Conservation (phyloP, 2,329 filamentous ascomycete genomes). For the Claviceps purpurea region DNA sequence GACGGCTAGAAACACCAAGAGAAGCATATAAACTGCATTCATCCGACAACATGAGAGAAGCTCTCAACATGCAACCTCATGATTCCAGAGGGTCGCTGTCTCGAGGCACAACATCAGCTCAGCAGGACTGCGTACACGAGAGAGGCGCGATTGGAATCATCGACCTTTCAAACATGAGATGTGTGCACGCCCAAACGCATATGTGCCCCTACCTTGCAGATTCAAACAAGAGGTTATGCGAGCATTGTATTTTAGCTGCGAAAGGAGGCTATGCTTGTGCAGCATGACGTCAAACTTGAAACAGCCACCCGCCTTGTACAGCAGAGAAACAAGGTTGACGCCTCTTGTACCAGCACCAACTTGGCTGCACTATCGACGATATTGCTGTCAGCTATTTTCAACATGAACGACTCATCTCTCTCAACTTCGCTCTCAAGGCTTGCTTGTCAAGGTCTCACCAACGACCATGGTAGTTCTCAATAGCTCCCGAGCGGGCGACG, state of each 20-base stretch:
- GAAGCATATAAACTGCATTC: background rate
- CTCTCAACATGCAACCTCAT: background rate
- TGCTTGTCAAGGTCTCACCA: background rate
- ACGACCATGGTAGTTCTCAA: no score
- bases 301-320: background rate
- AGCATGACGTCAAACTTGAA: background rate
- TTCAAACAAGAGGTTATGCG: constrained; percentile 15
- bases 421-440: no score
- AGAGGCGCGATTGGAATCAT: constrained; percentile 5
- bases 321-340: background rate
- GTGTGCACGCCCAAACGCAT: constrained; percentile 15
- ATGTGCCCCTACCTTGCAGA: constrained; percentile 16
- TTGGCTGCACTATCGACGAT: no score
- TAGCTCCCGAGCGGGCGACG: background rate
- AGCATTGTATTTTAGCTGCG: constrained; percentile 12
- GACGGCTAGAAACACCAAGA: background rate
- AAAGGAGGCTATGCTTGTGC: constrained; percentile 15
- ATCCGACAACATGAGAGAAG: constrained; percentile 1
- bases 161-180: constrained; percentile 15
- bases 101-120: background rate
- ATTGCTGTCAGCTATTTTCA: background rate
- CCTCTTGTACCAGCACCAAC: background rate
- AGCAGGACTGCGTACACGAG: background rate
- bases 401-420: background rate
- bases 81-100: background rate